Percentiles rank a stretch among this genome's conserved stretches.
Conservation (phyloP, 1,284 basidiomycete genomes). For the Wallemia mellicola region DNA sequence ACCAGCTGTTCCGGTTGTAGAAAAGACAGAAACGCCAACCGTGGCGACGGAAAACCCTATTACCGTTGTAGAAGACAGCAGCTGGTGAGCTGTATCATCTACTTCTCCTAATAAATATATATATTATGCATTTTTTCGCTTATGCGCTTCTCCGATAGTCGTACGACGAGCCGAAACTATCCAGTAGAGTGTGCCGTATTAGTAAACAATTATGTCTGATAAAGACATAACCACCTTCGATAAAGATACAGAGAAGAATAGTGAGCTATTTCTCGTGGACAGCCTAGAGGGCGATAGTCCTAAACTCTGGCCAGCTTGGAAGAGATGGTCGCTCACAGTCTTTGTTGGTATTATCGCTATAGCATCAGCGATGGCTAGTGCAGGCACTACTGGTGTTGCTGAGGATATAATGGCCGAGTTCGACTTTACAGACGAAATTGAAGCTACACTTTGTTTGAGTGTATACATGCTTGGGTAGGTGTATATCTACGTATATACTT, state of each 20-base stretch:
- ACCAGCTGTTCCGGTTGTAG: neutral
- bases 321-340: neutral
- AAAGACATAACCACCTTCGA: too few species aligned
- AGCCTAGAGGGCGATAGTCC: neutral
- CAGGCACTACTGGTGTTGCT: neutral
- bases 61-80: conserved; percentile 1
- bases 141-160: neutral
- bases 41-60: neutral
- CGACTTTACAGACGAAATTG: neutral
- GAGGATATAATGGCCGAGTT: neutral
- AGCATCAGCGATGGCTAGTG: neutral
- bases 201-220: neutral
- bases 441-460: neutral
- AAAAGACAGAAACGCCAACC: neutral
- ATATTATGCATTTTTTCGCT: neutral
- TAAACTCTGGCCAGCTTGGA: neutral
- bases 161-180: neutral
- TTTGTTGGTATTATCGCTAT: neutral
- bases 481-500: too few species aligned
- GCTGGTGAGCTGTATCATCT: neutral
- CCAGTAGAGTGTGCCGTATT: neutral
- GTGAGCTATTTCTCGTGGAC: neutral
- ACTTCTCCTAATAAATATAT: too few species aligned
- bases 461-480: neutral
- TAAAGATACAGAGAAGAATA: neutral